Evolutionary conservation across 768 basidiomycete genomes (phyloP).

Genomic region (Xanthoconium purpureum): DNA sequence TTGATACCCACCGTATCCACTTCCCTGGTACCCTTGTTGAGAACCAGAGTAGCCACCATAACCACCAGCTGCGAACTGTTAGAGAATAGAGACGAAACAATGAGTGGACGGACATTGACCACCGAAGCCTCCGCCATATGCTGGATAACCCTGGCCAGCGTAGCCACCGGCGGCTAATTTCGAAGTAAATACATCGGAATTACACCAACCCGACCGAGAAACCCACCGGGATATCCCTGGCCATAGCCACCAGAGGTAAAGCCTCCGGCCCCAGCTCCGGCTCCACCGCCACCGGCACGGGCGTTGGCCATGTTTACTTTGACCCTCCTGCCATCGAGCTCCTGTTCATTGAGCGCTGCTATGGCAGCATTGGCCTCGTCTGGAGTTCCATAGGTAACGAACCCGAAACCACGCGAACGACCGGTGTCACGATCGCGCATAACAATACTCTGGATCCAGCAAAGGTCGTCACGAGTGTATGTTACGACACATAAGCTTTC

Average conservation of each 20-base stretch:
- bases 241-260: constrained; percentile 34
- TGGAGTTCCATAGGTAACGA: constrained; percentile 69
- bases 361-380: constrained; percentile 82
- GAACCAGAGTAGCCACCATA: constrained; percentile 13
- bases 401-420: constrained; percentile 95
- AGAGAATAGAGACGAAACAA: background rate
- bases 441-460: constrained; percentile 74
- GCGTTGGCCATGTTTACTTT: constrained; percentile 85
- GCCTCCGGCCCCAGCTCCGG: constrained; percentile 31
- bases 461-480: constrained; percentile 31
- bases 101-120: constrained; percentile 7
- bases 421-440: constrained; percentile 99
- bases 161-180: constrained; percentile 26
- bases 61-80: constrained; percentile 1
- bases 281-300: constrained; percentile 55
- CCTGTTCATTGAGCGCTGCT: constrained; percentile 74
- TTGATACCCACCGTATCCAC: constrained; percentile 27
- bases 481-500: constrained; percentile 21
- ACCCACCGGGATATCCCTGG: constrained; percentile 27
- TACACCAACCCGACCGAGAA: background rate
- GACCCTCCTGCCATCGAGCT: constrained; percentile 90
- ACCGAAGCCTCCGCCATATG: constrained; percentile 26
- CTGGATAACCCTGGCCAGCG: constrained; percentile 26
- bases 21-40: constrained; percentile 18
- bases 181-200: constrained; percentile 12